phyloP scores from a whole-genome alignment of 352 stramenopile genomes.

The Pelagophyceae sp. region DNA sequence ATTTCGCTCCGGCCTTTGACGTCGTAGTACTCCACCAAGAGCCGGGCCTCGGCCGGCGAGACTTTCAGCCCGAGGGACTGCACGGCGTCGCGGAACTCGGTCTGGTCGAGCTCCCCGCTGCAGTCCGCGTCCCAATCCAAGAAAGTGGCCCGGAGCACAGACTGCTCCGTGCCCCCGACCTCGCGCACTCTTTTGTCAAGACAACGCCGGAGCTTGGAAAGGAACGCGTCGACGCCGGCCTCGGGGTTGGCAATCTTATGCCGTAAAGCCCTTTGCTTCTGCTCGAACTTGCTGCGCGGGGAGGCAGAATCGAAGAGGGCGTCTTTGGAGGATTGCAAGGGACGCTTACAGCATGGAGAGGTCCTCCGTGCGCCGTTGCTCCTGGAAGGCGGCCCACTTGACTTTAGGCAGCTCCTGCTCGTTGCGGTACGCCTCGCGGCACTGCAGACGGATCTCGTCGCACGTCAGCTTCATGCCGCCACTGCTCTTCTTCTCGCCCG shows the following conservation, averaged over 20 bases:
- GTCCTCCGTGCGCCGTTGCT: constrained; percentile 12
- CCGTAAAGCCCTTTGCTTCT: background rate
- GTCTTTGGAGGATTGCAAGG: background rate
- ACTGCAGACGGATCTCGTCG: background rate
- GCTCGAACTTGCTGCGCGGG: constrained; percentile 5
- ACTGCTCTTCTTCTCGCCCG: no score
- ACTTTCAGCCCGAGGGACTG: background rate
- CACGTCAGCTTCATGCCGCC: constrained; percentile 2
- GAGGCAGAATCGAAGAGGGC: background rate
- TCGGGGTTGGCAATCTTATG: background rate
- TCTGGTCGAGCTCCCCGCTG: background rate
- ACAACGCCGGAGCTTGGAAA: background rate
- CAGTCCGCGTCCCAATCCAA: constrained; percentile 11
- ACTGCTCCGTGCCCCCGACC: background rate
- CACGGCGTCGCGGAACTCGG: background rate
- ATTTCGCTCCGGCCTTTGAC: background rate
- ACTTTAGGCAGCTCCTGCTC: constrained; percentile 14
- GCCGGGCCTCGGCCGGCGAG: background rate
- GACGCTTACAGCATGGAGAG: background rate
- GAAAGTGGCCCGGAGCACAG: background rate
- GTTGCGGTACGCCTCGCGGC: background rate
- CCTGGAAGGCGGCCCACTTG: background rate
- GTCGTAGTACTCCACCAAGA: background rate
- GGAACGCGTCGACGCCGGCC: background rate
- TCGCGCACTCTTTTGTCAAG: background rate